Evolutionary conservation across 495 filamentous ascomycete species (phyloP).

Genomic region (Penicillium taxi): DNA sequence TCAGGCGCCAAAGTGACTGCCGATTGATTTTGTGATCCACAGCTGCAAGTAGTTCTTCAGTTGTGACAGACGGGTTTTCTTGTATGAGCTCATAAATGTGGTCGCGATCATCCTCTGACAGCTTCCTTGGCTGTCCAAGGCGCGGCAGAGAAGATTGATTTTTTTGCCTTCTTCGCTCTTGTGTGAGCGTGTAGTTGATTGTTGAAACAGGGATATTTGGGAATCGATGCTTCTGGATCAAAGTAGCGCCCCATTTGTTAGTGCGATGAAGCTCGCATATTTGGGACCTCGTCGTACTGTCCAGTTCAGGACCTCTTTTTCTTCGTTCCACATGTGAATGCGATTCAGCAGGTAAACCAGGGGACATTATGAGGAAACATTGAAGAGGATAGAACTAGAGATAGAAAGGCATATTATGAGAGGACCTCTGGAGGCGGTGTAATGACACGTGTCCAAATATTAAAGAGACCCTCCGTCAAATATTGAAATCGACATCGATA

Average conservation of each 20-base stretch:
- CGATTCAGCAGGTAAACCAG: too few relatives aligned
- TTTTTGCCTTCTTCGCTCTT: neutral
- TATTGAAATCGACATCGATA: too few relatives aligned
- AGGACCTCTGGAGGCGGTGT: too few relatives aligned
- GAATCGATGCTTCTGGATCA: slow-evolving; percentile 4
- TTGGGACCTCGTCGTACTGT: neutral
- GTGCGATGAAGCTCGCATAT: slow-evolving; percentile 3
- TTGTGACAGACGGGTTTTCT: neutral
- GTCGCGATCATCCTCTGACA: slow-evolving; percentile 9
- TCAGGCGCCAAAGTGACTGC: slow-evolving; percentile 4
- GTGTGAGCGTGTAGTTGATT: slow-evolving; percentile 2
- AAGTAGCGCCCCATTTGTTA: slow-evolving; percentile 1
- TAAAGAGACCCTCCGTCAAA: too few relatives aligned
- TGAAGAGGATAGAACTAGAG: too few relatives aligned
- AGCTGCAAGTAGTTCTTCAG: slow-evolving; percentile 6
- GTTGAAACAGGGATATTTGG: slow-evolving; percentile 6
- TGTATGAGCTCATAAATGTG: slow-evolving; percentile 4
- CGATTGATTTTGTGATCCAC: slow-evolving; percentile 7
- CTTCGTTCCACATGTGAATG: too few relatives aligned
- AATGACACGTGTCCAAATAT: too few relatives aligned
- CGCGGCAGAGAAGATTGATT: neutral
- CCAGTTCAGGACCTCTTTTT: too few relatives aligned
- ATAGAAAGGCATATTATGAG: too few relatives aligned
- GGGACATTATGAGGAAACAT: too few relatives aligned
- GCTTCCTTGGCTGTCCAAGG: slow-evolving; percentile 2